Percentiles rank a stretch among this genome's conserved stretches.
Conservation (phyloP, 345 rosid species). For the Litchi chinensis region DNA sequence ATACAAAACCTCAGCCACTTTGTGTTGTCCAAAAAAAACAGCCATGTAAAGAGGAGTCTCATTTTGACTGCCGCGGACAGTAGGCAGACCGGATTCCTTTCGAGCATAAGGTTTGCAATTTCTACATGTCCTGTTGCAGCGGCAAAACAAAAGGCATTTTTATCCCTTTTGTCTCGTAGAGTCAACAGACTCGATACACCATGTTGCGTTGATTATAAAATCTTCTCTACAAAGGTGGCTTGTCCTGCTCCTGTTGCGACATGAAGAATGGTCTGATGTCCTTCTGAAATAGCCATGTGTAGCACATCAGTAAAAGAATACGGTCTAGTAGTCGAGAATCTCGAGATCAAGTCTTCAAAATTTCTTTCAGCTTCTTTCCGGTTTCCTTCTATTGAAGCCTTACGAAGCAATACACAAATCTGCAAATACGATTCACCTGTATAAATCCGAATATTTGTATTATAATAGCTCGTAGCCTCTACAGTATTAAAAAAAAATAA, state of each 20-base stretch:
- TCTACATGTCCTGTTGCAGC: background rate
- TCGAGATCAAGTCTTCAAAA: too few relatives aligned
- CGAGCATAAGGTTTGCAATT: background rate
- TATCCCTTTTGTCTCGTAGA: background rate
- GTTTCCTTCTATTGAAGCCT: constrained; percentile 10
- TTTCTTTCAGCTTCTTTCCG: background rate
- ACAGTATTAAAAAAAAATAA: too few relatives aligned
- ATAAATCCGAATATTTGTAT: background rate
- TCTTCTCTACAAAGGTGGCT: background rate
- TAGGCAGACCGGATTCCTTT: background rate
- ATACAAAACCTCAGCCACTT: background rate
- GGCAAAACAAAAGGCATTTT: constrained; percentile 4
- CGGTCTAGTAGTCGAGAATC: too few relatives aligned
- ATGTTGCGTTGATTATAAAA: background rate
- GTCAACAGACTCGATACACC: background rate
- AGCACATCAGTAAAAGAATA: background rate
- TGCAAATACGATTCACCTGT: background rate
- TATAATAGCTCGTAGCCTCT: too few relatives aligned
- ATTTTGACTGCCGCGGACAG: background rate
- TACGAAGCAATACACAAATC: background rate
- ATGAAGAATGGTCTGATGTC: constrained; percentile 11
- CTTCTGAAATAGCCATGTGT: background rate
- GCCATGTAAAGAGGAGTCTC: constrained; percentile 16
- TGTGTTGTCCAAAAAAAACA: background rate
- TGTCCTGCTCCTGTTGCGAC: constrained; percentile 15